Evolutionary conservation across 2,329 filamentous ascomycete species (phyloP).

Genomic region (Fulvia fulva): DNA sequence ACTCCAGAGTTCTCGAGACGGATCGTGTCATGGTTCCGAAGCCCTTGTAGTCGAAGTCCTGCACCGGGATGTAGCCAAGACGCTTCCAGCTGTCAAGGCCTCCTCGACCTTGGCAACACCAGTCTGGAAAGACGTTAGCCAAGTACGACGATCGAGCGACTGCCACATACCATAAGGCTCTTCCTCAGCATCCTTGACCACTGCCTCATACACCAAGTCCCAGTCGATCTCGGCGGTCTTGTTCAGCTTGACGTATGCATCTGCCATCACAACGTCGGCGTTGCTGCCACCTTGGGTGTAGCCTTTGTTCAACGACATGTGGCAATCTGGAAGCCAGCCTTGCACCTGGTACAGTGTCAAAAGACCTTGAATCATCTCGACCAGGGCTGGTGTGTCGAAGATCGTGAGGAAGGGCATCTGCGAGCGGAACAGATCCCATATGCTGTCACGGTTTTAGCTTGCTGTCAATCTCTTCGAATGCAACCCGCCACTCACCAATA

Average conservation of each 20-base stretch:
- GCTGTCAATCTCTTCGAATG: too few species aligned
- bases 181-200: slow-evolving; percentile 63
- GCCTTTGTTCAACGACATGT: slow-evolving; percentile 63
- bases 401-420: slow-evolving; percentile 63
- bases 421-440: slow-evolving; percentile 66
- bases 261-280: slow-evolving; percentile 67
- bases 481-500: slow-evolving; percentile 17
- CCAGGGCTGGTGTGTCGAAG: slow-evolving; percentile 58
- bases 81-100: slow-evolving; percentile 66
- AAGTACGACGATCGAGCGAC: background rate
- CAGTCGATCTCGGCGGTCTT: slow-evolving; percentile 61
- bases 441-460: slow-evolving; percentile 40
- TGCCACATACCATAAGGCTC: slow-evolving; percentile 27
- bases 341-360: slow-evolving; percentile 66
- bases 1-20: slow-evolving; percentile 46
- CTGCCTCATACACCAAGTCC: slow-evolving; percentile 58
- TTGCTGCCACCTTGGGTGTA: slow-evolving; percentile 67
- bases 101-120: slow-evolving; percentile 62
- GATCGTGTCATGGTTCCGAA: slow-evolving; percentile 54
- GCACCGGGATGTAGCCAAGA: slow-evolving; percentile 57
- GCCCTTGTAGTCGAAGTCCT: slow-evolving; percentile 42
- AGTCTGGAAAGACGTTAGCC: slow-evolving; percentile 32
- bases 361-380: slow-evolving; percentile 63
- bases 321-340: slow-evolving; percentile 70
- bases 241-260: slow-evolving; percentile 65